Conservation (phyloP, 352 stramenopile species). For the Thraustochytrium sp. region DNA sequence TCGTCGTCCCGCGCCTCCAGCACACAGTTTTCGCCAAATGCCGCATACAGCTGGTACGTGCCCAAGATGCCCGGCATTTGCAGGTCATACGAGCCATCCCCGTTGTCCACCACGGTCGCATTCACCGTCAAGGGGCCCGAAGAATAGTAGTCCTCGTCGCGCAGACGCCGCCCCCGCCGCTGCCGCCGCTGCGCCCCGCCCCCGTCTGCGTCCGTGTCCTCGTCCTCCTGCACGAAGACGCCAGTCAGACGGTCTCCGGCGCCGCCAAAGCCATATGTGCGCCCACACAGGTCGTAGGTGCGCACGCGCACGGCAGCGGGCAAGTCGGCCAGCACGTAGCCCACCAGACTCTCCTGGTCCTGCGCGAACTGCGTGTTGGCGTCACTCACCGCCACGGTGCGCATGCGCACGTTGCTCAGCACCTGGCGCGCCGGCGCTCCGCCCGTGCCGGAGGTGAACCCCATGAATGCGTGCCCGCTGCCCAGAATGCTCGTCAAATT, state of each 20-base stretch:
- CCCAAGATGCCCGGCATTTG: background rate
- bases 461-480: background rate
- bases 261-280: conserved; percentile 5
- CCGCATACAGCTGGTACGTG: background rate
- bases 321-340: background rate
- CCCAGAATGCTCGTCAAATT: conserved; percentile 5
- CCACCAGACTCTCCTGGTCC: background rate
- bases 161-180: background rate
- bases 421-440: background rate
- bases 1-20: background rate
- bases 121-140: background rate
- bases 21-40: conserved; percentile 23
- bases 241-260: background rate
- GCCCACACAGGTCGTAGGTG: conserved; percentile 7
- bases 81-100: background rate
- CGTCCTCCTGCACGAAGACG: background rate
- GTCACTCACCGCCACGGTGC: background rate
- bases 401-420: background rate
- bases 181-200: background rate
- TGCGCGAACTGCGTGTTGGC: background rate
- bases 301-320: background rate
- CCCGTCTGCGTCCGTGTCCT: background rate
- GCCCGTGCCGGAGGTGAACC: conserved; percentile 15
- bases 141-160: background rate
- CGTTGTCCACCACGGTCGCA: conserved; percentile 10